Conservation (phyloP, 805 yeast species). For the Candida silvicultrix region DNA sequence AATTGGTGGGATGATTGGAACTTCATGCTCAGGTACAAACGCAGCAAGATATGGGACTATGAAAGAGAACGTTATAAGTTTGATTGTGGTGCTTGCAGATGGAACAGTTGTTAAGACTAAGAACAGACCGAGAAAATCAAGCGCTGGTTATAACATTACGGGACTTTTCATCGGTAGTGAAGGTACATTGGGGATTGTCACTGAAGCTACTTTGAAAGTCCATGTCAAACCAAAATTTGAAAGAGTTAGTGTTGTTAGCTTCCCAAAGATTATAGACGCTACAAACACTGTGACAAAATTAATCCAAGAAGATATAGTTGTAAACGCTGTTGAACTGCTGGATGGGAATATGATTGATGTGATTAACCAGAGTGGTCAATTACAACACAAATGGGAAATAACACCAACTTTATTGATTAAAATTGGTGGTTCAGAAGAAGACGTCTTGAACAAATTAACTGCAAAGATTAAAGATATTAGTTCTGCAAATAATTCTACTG, state of each 20-base stretch:
- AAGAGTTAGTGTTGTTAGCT: constrained; percentile 57
- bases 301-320: constrained; percentile 51
- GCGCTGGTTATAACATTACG: constrained; percentile 71
- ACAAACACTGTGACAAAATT: constrained; percentile 55
- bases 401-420: constrained; percentile 54
- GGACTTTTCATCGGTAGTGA: constrained; percentile 65
- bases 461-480: constrained; percentile 43
- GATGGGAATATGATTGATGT: constrained; percentile 63
- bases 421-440: constrained; percentile 39
- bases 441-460: constrained; percentile 32
- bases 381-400: constrained; percentile 44
- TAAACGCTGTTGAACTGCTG: constrained; percentile 65
- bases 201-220: constrained; percentile 64
- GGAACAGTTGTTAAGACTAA: constrained; percentile 67
- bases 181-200: constrained; percentile 69
- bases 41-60: constrained; percentile 73
- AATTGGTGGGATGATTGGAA: constrained; percentile 67
- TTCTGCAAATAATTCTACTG: constrained; percentile 37
- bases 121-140: constrained; percentile 61
- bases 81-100: constrained; percentile 70
- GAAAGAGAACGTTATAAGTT: constrained; percentile 55
- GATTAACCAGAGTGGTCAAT: constrained; percentile 46
- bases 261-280: constrained; percentile 61
- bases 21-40: constrained; percentile 70
- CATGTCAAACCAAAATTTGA: constrained; percentile 56